Base-by-base conservation (phyloP, 2,329 filamentous ascomycete species). In the Aspergillus uvarum region DNA sequence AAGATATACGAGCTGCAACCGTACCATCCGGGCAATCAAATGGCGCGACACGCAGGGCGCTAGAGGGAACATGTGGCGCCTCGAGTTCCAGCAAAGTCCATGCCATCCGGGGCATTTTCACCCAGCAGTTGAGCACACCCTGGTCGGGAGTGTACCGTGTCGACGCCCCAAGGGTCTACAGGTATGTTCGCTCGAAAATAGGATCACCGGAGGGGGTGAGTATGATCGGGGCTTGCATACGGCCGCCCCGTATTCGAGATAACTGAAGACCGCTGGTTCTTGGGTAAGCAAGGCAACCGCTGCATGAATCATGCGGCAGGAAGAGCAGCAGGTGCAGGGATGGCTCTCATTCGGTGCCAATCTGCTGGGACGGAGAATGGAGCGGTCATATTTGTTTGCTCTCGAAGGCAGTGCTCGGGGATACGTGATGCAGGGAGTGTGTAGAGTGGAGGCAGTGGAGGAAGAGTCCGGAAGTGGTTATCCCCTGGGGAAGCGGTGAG, bases 331-430 rank as follows among this genome's bases (percentile, higher is more conserved):
- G 19, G 26, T 32, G 22, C 10, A 38, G 47, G 38, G 38, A 19
- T 44, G 6, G 16, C 6, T 55, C 57, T 52, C 42, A 59, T 59
- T 59, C 42, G 57, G 31, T 55, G 47, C 57, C 57, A 47, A n/a
- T 51, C 3, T 29, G n/a, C 47, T 59, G 57, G 57, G 42, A 42
- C 38, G 38, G 16, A 19, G 38, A 16, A 44, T 44, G 38, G 26
- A 44, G 38, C 38, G 19, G 38, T 44, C 38, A 44, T 44, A 35
- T 35, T 35, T 35, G 1, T 16, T 35, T 35, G 11, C 16, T 35
- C 12, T 12, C 32, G 32, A 35, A 35, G 32, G 32, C 32, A 12
- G n/a, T 44, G 16, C n/a, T 44, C 38, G 38, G 32, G 32, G 5
- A 16, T 16, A 16, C 10, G 12, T 35, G 4, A 35, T 35, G 32